phyloP scores from a whole-genome alignment of 345 rosid genomes.

The Erodium maritimum region DNA sequence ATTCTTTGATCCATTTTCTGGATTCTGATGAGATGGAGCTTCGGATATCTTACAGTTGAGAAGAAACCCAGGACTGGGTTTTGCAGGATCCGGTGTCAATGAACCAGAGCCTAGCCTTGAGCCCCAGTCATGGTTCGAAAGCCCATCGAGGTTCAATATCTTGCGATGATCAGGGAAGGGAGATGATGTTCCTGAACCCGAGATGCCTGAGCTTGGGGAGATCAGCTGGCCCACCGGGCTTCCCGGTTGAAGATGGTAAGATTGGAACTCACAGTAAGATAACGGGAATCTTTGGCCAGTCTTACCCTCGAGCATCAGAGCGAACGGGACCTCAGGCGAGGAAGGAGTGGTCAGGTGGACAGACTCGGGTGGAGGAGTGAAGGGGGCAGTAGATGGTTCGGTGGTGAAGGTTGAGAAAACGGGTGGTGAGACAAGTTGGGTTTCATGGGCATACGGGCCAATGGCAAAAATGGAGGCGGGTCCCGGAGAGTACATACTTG shows the following conservation, averaged over 20 bases:
- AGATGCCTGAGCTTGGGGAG: slow-evolving; percentile 72
- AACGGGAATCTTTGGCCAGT: slow-evolving; percentile 24
- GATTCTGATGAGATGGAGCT: no score
- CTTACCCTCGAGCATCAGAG: slow-evolving; percentile 36
- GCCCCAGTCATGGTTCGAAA: slow-evolving; percentile 26
- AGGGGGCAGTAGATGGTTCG: slow-evolving; percentile 45
- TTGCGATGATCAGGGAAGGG: slow-evolving; percentile 69
- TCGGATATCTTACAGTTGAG: slow-evolving; percentile 19
- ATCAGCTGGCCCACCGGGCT: slow-evolving; percentile 74
- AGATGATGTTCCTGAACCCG: slow-evolving; percentile 78
- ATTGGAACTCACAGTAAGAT: slow-evolving; percentile 58
- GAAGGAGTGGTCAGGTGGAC: slow-evolving; percentile 46
- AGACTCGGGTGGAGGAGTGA: slow-evolving; percentile 46
- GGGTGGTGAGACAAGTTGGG: slow-evolving; percentile 47
- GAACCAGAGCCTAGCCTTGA: slow-evolving; percentile 25
- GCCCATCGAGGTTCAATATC: slow-evolving; percentile 48
- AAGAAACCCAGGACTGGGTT: slow-evolving; percentile 24
- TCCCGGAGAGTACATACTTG: slow-evolving; percentile 52
- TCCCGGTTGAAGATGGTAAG: slow-evolving; percentile 80
- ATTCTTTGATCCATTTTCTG: no score
- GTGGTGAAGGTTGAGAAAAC: slow-evolving; percentile 46
- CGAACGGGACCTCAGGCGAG: slow-evolving; percentile 47
- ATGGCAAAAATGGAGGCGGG: slow-evolving; percentile 39
- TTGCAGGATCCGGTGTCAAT: no score
- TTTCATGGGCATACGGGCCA: slow-evolving; percentile 44